These are phyloP conservation scores for Casaregolazyma suthepensis DNA, from an alignment of 1,139 yeast genomes.

Conservation along the genomic window DNA sequence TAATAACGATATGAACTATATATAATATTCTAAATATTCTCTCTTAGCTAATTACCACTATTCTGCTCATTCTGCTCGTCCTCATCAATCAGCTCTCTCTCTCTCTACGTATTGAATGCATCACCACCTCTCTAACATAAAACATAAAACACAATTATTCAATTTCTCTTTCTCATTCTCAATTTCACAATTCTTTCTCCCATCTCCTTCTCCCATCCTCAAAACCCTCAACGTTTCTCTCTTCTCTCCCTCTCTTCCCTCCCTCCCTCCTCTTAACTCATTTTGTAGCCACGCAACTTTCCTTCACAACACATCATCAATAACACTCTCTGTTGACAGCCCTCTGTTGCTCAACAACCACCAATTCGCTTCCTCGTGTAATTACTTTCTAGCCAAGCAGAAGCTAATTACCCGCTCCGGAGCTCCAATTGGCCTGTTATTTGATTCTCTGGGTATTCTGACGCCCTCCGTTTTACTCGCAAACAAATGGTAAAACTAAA, in stretches of 20 bases:
- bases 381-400: not conserved
- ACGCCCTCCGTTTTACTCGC: not conserved
- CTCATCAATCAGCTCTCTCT: too few species aligned
- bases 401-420: not conserved
- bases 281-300: not conserved
- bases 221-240: too few species aligned
- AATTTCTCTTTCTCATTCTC: not conserved
- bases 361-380: not conserved
- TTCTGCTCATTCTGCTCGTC: too few species aligned
- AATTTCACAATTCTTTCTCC: not conserved
- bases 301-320: constrained; percentile 9
- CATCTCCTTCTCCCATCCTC: too few species aligned
- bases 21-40: too few species aligned
- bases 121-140: too few species aligned
- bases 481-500: constrained; percentile 69
- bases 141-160: not conserved
- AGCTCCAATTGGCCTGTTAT: not conserved
- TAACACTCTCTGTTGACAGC: not conserved
- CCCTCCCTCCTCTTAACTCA: not conserved
- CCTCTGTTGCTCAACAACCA: not conserved
- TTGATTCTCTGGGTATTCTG: not conserved
- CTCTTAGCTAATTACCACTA: too few species aligned
- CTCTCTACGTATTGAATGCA: too few species aligned
- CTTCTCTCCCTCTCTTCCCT: not conserved
- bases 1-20: too few species aligned